phyloP scores from a whole-genome alignment of 495 filamentous ascomycete species.

The Aspergillus bertholletiae region DNA sequence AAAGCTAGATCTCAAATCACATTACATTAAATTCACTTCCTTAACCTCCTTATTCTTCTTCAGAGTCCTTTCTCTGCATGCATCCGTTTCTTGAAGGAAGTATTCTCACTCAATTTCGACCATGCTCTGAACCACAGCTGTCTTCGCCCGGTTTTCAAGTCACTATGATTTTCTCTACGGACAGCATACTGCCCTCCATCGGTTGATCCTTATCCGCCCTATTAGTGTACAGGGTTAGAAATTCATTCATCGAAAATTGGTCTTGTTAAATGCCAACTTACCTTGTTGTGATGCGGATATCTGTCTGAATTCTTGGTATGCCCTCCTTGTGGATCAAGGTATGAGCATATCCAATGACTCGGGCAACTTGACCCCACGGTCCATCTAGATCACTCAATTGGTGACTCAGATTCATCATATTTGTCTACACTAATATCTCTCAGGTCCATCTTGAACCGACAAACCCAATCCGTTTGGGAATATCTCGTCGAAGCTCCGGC shows the following conservation, averaged over 20 bases:
- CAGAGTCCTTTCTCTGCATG: no score
- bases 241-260: background rate
- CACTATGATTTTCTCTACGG: slow-evolving; percentile 19
- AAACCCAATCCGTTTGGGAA: no score
- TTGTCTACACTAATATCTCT: background rate
- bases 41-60: background rate
- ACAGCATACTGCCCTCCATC: slow-evolving; percentile 10
- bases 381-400: slow-evolving; percentile 55
- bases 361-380: slow-evolving; percentile 77
- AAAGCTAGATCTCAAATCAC: background rate
- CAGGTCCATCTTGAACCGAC: background rate
- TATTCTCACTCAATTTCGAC: background rate
- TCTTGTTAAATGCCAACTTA: slow-evolving; percentile 26
- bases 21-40: background rate
- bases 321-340: slow-evolving; percentile 71
- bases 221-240: background rate
- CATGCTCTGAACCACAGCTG: background rate
- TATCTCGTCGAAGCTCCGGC: background rate
- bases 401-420: background rate
- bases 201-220: slow-evolving; percentile 27
- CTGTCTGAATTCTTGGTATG: slow-evolving; percentile 71
- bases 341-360: slow-evolving; percentile 77
- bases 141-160: background rate
- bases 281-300: slow-evolving; percentile 77
- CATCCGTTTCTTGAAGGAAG: no score